These are phyloP conservation scores for Amesomyces nigricolor DNA, from an alignment of 2,329 filamentous ascomycete species.

Conservation along the genomic window DNA sequence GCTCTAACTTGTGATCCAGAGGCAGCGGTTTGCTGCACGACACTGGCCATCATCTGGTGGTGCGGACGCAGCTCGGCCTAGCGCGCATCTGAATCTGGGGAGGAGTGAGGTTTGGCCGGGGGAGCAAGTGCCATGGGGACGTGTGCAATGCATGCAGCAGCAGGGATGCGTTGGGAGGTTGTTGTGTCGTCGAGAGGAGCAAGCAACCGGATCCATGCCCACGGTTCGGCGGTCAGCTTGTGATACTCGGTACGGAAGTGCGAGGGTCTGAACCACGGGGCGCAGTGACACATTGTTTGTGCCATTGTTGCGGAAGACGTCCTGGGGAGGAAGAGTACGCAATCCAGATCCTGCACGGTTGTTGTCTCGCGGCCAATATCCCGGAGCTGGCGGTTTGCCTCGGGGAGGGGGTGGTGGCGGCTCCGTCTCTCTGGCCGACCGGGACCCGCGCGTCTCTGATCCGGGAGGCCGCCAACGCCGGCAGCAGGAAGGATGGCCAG, in stretches of 20 bases:
- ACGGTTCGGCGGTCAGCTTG: conserved; percentile 13
- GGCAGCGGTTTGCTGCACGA: conserved; percentile 16
- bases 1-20: not conserved
- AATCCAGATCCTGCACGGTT: too few relatives aligned
- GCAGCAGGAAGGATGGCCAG: conserved; percentile 8
- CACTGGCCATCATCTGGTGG: conserved; percentile 13
- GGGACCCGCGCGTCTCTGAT: conserved; percentile 12
- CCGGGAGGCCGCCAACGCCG: conserved; percentile 24
- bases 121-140: not conserved
- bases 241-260: not conserved
- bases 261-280: too few relatives aligned
- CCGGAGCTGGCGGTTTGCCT: not conserved
- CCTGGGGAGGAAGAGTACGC: too few relatives aligned
- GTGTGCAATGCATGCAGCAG: conserved; percentile 15
- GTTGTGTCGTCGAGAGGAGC: not conserved
- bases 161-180: conserved; percentile 5
- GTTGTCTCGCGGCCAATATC: not conserved
- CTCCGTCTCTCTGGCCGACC: not conserved
- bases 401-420: not conserved
- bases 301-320: too few relatives aligned
- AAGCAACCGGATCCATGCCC: not conserved
- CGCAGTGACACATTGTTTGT: too few relatives aligned
- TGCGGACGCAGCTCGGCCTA: not conserved
- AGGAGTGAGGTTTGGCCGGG: not conserved
- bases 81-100: conserved; percentile 1